Evolutionary conservation across 306 rosid species (phyloP).

Genomic region (Quercus variabilis): DNA sequence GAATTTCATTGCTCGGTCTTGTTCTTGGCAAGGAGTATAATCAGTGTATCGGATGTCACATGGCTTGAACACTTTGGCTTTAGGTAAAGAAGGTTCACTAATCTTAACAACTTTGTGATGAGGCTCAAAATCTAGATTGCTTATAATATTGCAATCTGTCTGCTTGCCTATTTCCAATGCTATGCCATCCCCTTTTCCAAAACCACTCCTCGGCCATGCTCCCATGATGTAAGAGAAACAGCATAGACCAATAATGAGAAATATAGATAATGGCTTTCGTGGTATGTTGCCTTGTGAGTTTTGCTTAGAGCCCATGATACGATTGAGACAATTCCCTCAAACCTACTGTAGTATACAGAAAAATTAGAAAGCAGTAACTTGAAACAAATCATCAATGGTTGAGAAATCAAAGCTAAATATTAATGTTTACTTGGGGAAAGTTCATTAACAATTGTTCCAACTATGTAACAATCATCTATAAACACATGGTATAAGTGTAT

Average conservation of each 20-base stretch:
- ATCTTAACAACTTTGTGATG: conserved; percentile 61
- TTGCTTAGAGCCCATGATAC: conserved; percentile 68
- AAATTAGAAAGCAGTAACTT: conserved; percentile 17
- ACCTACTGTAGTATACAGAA: conserved; percentile 15
- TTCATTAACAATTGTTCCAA: background rate
- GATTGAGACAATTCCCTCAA: conserved; percentile 17
- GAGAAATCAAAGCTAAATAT: conserved; percentile 3
- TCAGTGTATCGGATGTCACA: conserved; percentile 63
- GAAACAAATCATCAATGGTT: conserved; percentile 11
- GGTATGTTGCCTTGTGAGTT: conserved; percentile 46
- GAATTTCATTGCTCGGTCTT: conserved; percentile 91
- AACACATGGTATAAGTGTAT: too few relatives aligned
- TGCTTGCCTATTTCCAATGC: conserved; percentile 55
- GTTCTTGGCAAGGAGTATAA: conserved; percentile 98
- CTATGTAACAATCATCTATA: background rate
- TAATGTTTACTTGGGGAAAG: conserved; percentile 4
- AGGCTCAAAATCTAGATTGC: conserved; percentile 71
- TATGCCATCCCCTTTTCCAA: conserved; percentile 78
- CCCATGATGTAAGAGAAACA: conserved; percentile 93
- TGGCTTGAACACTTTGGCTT: conserved; percentile 65
- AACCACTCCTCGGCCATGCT: conserved; percentile 90
- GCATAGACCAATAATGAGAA: conserved; percentile 77
- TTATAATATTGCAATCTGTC: conserved; percentile 59
- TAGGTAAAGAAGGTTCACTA: conserved; percentile 50
- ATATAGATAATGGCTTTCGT: conserved; percentile 69